Base-by-base conservation (phyloP, 169 alveolate species). In the Cyclospora cayetanensis region DNA sequence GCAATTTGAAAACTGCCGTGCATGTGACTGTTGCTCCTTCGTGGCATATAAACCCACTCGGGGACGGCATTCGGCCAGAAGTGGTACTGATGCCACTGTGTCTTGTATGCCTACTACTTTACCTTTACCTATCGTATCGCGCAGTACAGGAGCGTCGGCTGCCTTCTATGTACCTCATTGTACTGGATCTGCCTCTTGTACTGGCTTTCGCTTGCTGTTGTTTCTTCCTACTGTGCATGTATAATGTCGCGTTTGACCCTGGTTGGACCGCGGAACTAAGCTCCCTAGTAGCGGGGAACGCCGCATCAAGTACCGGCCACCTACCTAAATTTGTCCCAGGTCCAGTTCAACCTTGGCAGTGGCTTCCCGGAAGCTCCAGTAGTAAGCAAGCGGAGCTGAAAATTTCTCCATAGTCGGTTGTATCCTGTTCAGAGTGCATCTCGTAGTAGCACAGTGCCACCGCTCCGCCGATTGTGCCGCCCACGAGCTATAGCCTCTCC, bases 321-420 rank as follows among this genome's bases (percentile, higher is more conserved):
- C 29, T 80, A 27, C 89, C 89, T 25, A 80, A 80, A 39, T 80
- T 52, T 31, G 89, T 80, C 27, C 89, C 89, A 35, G 89, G 89
- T 34, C 89, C 89, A 25, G 89, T 80, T 37, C 89, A 80, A 74
- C 89, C 89, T 41, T 80, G 89, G 89, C 89, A 31, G 41, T 80
- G 89, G 89, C 89, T 80, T 3, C 89, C 89, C 29, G 89, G 89
- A 37, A 80, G 89, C 74, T 63, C 72, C 34, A 52, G 53, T 74
- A 50, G 89, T 80, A 80, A 80, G 89, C n/a, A n/a, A n/a, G n/a
- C n/a, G n/a, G n/a, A n/a, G n/a, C n/a, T n/a, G n/a, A n/a, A n/a
- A n/a, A n/a, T n/a, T n/a, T n/a, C n/a, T n/a, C n/a, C n/a, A n/a
- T n/a, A n/a, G n/a, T n/a, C n/a, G n/a, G n/a, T n/a, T n/a, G n/a